Evolutionary conservation across 2,329 filamentous ascomycete species (phyloP).

Genomic region (Alternaria atra): DNA sequence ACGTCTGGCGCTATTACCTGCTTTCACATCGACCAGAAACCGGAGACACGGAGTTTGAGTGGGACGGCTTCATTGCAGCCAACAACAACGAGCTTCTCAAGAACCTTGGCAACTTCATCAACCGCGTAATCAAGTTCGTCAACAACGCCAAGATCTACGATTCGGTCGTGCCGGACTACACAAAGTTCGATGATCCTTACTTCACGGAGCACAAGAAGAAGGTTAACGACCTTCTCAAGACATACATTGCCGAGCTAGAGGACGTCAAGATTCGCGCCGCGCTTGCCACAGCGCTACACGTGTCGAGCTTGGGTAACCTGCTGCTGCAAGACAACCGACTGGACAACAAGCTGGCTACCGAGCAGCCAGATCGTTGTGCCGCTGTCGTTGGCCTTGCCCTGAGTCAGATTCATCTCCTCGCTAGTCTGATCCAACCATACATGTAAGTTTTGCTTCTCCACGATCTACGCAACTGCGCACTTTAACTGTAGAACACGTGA

Average conservation of each 20-base stretch:
- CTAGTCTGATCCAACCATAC: conserved; percentile 81
- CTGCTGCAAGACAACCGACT: conserved; percentile 66
- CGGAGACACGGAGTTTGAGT: conserved; percentile 88
- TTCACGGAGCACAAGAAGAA: conserved; percentile 63
- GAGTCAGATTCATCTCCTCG: conserved; percentile 84
- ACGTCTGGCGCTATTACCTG: conserved; percentile 95
- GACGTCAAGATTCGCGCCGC: conserved; percentile 75
- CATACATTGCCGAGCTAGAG: conserved; percentile 74
- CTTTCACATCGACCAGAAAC: conserved; percentile 85
- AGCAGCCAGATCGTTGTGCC: conserved; percentile 67
- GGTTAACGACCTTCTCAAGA: conserved; percentile 71
- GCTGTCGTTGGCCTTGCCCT: conserved; percentile 79
- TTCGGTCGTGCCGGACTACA: conserved; percentile 73
- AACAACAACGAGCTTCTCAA: conserved; percentile 92
- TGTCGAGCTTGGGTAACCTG: conserved; percentile 69
- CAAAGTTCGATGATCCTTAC: conserved; percentile 59
- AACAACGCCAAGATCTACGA: conserved; percentile 77
- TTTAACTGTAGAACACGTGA: not conserved
- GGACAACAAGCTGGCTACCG: conserved; percentile 68
- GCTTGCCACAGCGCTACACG: conserved; percentile 70
- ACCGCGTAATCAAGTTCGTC: conserved; percentile 71
- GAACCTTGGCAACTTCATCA: conserved; percentile 70
- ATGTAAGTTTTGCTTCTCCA: conserved; percentile 59
- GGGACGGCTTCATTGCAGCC: conserved; percentile 80
- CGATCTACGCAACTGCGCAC: not conserved